Conservation (phyloP, 2,329 filamentous ascomycete species). For the Pseudocercospora crystallina region DNA sequence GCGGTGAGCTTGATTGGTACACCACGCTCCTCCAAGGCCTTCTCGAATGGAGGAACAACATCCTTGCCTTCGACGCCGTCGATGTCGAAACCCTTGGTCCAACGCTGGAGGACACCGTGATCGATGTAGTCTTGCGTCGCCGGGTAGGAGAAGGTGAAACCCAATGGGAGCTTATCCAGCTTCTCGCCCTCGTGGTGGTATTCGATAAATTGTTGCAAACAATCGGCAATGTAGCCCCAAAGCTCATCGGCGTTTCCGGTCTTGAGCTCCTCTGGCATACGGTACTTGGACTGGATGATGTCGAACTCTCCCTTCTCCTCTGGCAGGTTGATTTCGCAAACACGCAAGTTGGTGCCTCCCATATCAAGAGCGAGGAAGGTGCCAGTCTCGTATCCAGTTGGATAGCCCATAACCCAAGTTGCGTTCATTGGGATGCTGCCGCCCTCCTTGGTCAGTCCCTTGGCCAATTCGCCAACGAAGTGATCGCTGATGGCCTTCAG, state of each 20-base stretch:
- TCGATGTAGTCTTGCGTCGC: slow-evolving; percentile 92
- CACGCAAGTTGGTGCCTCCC: slow-evolving; percentile 92
- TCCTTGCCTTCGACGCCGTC: slow-evolving; percentile 86
- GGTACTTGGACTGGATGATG: slow-evolving; percentile 94
- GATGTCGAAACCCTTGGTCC: slow-evolving; percentile 98
- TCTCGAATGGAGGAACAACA: slow-evolving; percentile 84
- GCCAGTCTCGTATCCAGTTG: slow-evolving; percentile 81
- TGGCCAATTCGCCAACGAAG: slow-evolving; percentile 83
- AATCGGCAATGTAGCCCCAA: slow-evolving; percentile 94
- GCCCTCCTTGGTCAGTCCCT: slow-evolving; percentile 84
- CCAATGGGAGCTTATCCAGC: slow-evolving; percentile 70
- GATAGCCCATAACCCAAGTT: slow-evolving; percentile 91
- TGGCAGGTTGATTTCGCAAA: slow-evolving; percentile 87
- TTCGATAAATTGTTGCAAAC: slow-evolving; percentile 84
- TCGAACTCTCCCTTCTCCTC: slow-evolving; percentile 88
- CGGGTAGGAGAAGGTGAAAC: slow-evolving; percentile 96
- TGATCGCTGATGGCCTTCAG: slow-evolving; percentile 89
- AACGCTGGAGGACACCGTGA: slow-evolving; percentile 86
- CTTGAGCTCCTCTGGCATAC: slow-evolving; percentile 90
- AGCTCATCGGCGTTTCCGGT: slow-evolving; percentile 79
- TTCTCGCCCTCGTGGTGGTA: slow-evolving; percentile 72
- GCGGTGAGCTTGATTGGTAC: slow-evolving; percentile 91
- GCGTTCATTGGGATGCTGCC: slow-evolving; percentile 98
- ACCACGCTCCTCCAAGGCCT: slow-evolving; percentile 70
- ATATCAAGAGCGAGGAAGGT: slow-evolving; percentile 90